Conservation (phyloP, 495 filamentous ascomycete species). For the Xylaria palmicola region DNA sequence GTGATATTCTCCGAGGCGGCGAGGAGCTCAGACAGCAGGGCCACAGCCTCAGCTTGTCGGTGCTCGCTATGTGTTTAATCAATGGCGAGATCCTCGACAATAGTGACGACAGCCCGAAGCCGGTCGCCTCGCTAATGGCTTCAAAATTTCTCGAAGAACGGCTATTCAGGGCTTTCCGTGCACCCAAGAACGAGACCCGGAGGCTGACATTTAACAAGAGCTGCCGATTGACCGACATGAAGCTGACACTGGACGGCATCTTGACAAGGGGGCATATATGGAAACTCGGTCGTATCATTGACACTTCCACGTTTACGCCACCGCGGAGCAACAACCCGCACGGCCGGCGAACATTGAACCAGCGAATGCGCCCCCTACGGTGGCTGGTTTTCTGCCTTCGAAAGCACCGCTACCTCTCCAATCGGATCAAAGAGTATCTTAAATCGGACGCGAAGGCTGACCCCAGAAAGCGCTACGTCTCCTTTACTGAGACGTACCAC, state of each 20-base stretch:
- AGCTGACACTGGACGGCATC: background rate
- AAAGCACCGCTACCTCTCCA: background rate
- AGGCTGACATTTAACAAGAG: conserved; percentile 2
- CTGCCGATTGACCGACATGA: background rate
- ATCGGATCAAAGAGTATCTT: no score
- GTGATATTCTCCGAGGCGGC: conserved; percentile 14
- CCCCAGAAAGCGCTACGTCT: no score
- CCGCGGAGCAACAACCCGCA: no score
- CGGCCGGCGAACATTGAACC: no score
- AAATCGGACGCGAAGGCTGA: no score
- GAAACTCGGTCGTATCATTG: background rate
- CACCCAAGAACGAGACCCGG: background rate
- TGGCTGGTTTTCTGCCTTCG: no score
- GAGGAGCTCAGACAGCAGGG: conserved; percentile 8
- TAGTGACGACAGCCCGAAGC: background rate
- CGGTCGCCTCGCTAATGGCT: background rate
- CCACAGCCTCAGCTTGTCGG: conserved; percentile 25
- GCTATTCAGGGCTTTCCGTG: background rate
- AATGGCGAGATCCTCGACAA: conserved; percentile 28
- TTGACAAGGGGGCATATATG: background rate
- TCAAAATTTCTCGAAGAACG: background rate
- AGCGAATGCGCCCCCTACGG: background rate
- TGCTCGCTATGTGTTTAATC: conserved; percentile 27
- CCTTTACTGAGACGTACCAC: background rate
- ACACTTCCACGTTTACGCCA: background rate